A percentile compares a stretch with the other conserved stretches of the same genome.
Evolutionary conservation across 768 basidiomycete species (phyloP).

Genomic region (Exsudoporus frostii): DNA sequence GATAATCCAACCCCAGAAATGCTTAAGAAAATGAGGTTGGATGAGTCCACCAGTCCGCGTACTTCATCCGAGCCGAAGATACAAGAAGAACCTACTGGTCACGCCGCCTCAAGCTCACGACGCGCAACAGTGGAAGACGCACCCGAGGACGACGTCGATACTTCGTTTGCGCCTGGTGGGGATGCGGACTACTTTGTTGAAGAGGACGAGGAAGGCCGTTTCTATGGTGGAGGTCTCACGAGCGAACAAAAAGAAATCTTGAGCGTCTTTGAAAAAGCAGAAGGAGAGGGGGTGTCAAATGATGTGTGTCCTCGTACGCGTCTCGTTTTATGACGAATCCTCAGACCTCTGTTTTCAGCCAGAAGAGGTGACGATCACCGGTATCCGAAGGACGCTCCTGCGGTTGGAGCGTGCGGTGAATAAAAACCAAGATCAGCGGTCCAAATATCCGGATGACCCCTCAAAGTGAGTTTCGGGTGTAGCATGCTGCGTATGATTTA

Average conservation of each 20-base stretch:
- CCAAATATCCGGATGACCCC: conserved; percentile 92
- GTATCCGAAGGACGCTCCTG: conserved; percentile 69
- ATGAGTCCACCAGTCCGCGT: conserved; percentile 26
- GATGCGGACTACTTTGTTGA: conserved; percentile 90
- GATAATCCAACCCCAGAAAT: conserved; percentile 78
- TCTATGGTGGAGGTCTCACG: conserved; percentile 92
- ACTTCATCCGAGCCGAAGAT: conserved; percentile 3
- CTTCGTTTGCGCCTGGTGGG: conserved; percentile 74
- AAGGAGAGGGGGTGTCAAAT: conserved; percentile 58
- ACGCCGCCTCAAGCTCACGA: conserved; percentile 30
- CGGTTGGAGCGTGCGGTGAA: conserved; percentile 85
- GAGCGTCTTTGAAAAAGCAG: conserved; percentile 85
- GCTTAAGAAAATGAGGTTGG: conserved; percentile 74
- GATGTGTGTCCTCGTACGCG: conserved; percentile 50
- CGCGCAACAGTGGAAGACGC: conserved; percentile 60
- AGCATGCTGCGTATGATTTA: neutral
- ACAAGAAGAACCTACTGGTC: conserved; percentile 10
- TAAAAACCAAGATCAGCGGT: conserved; percentile 94
- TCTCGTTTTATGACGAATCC: neutral
- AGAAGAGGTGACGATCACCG: conserved; percentile 65
- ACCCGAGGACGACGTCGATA: conserved; percentile 29
- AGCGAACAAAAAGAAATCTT: conserved; percentile 92
- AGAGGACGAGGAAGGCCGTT: conserved; percentile 89
- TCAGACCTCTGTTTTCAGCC: conserved; percentile 37
- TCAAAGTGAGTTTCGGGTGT: conserved; percentile 57